These are phyloP conservation scores for Biscogniauxia marginata DNA, from an alignment of 2,329 filamentous ascomycete genomes.

Conservation along the genomic window DNA sequence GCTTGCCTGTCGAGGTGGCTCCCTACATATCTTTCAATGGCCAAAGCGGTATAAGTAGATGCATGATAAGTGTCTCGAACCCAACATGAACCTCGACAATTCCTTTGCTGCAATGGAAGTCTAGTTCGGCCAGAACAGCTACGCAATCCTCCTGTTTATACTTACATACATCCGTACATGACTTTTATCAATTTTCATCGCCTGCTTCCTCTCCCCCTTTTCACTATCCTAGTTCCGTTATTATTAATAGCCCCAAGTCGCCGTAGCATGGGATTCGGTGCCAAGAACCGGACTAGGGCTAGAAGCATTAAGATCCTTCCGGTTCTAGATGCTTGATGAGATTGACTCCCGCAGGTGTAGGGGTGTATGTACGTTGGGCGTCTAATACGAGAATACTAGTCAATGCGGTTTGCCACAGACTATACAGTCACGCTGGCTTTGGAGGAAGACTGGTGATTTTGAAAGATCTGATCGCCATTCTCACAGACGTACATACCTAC, in stretches of 20 bases:
- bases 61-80: too few species aligned
- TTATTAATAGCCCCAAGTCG: not conserved
- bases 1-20: too few species aligned
- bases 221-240: not conserved
- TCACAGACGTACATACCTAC: too few species aligned
- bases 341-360: not conserved
- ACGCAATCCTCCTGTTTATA: too few species aligned
- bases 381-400: not conserved
- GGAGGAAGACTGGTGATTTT: not conserved
- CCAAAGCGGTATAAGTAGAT: too few species aligned
- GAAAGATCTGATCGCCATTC: not conserved
- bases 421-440: not conserved
- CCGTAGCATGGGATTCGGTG: not conserved
- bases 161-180: too few species aligned
- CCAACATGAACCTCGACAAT: too few species aligned
- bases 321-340: not conserved
- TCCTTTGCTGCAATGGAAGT: too few species aligned
- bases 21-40: too few species aligned
- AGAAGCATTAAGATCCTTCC: not conserved
- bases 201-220: too few species aligned
- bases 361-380: not conserved
- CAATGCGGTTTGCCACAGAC: not conserved
- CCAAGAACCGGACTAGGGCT: not conserved
- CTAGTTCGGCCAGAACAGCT: too few species aligned
- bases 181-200: too few species aligned